Conservation (phyloP, 352 stramenopile genomes). For the Pythium dissimile region DNA sequence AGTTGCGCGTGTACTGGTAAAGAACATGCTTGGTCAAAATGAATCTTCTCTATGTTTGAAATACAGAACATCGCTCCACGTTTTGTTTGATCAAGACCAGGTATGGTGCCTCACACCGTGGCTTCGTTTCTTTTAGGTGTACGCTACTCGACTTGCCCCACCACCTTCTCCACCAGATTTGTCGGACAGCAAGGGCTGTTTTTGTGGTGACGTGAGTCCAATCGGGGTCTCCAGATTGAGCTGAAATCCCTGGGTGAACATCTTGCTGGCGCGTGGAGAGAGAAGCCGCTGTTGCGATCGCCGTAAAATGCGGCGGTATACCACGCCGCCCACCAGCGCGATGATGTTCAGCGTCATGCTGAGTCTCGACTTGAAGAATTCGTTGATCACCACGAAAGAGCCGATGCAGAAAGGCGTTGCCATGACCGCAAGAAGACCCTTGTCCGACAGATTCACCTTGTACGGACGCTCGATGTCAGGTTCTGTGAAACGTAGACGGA, state of each 20-base stretch:
- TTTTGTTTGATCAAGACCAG: background rate
- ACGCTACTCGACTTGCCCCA: background rate
- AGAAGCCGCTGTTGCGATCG: constrained; percentile 13
- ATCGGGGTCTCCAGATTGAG: constrained; percentile 12
- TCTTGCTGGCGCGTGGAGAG: constrained; percentile 19
- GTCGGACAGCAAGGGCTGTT: constrained; percentile 13
- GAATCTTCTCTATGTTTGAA: constrained; percentile 15
- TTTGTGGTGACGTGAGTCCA: constrained; percentile 2
- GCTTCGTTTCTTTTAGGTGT: constrained; percentile 8
- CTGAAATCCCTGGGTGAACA: constrained; percentile 15
- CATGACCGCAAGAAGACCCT: constrained; percentile 39
- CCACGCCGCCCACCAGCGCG: constrained; percentile 41
- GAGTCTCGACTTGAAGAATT: constrained; percentile 55
- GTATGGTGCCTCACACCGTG: background rate
- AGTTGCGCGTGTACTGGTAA: background rate
- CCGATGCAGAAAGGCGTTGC: constrained; percentile 54
- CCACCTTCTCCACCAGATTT: constrained; percentile 1
- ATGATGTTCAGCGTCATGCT: constrained; percentile 52
- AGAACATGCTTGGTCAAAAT: background rate
- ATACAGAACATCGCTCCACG: constrained; percentile 6
- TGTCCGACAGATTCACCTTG: constrained; percentile 64
- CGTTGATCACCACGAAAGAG: constrained; percentile 60
- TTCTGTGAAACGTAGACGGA: constrained; percentile 83
- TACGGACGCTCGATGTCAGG: constrained; percentile 75
- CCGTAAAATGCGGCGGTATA: constrained; percentile 58